Evolutionary conservation across 164 flowering plant genomes (phyloP).

Genomic region (Hamamelis virginiana): DNA sequence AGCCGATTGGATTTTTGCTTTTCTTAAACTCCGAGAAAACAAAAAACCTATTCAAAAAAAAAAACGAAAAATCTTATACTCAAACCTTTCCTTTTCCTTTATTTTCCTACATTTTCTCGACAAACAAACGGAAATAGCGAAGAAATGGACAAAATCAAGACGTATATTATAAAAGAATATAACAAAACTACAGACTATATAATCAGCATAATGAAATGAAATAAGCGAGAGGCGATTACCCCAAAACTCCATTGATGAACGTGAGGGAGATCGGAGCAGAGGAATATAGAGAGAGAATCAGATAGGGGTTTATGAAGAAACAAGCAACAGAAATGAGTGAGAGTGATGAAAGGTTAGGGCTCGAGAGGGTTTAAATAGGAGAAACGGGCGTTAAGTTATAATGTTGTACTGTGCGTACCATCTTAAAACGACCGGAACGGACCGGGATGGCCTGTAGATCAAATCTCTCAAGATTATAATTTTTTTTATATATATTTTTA

Average conservation of each 20-base stretch:
- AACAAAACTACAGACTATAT: neutral
- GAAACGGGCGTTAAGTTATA: neutral
- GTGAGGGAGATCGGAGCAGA: neutral
- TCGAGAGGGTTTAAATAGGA: too few species aligned
- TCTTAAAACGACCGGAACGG: neutral
- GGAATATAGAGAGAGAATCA: neutral
- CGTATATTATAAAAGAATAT: neutral
- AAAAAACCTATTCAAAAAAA: too few species aligned
- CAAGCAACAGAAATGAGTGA: neutral
- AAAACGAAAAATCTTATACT: too few species aligned
- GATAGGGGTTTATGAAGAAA: neutral
- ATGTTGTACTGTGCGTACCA: slow-evolving; percentile 8
- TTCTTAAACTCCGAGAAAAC: too few species aligned
- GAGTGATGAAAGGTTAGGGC: neutral
- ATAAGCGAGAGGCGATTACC: slow-evolving; percentile 18
- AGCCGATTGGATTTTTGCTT: too few species aligned
- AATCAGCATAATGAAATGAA: neutral
- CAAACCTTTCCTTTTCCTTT: neutral
- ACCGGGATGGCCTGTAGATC: too few species aligned
- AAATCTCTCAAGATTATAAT: too few species aligned
- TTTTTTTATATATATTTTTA: too few species aligned
- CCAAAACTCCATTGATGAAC: slow-evolving; percentile 41
- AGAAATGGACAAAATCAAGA: neutral
- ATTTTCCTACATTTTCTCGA: neutral
- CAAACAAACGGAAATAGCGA: neutral